Evolutionary conservation across 495 filamentous ascomycete genomes (phyloP), one percentile per base, ranked within the genome.

Genomic region (Collariella sp.): DNA sequence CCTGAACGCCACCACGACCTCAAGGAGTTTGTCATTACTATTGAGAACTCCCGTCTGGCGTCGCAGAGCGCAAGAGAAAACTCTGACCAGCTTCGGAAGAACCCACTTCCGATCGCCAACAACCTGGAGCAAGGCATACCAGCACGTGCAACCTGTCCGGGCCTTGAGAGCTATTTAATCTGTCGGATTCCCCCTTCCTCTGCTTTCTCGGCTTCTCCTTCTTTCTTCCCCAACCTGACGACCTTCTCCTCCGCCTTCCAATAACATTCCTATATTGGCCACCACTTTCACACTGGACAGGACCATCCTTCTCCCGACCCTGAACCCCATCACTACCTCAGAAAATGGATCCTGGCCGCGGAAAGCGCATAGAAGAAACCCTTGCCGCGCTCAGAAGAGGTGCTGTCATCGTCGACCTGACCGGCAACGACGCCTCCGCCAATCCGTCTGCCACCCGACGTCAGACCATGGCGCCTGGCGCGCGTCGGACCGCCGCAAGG

Each of bases 381-480:
- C 45, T 34, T 20, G 31, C 31, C 45, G 29, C 24, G 7, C 45
- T 46, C 24, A 46, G n/a, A 12, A 31, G 26, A 4, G 33, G 24
- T 31, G 44, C 44, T 46, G 24, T 26, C 33, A 26, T 46, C 44
- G 33, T 46, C 44, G 35, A 33, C 44, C 44, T 46, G 24, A 33
- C 44, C 24, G 33, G 33, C 44, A 24, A 46, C 44, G 44, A 46
- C 24, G n/a, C 44, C 24, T 33, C 9, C 33, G n/a, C 44, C 11
- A 46, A 26, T 46, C 44, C 44, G 44, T 24, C 44, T 31, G 44
- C 44, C 44, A 46, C 44, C 44, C 12, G 24, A 46, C 24, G 13
- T 46, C 24, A 46, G 26, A 46, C 24, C 1, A 46, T 46, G 13
- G 44, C 24, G 24, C 1, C 24, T 46, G 24, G 24, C 23, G 33